phyloP scores from a whole-genome alignment of 345 rosid genomes.

The Bruguiera gymnorhiza region DNA sequence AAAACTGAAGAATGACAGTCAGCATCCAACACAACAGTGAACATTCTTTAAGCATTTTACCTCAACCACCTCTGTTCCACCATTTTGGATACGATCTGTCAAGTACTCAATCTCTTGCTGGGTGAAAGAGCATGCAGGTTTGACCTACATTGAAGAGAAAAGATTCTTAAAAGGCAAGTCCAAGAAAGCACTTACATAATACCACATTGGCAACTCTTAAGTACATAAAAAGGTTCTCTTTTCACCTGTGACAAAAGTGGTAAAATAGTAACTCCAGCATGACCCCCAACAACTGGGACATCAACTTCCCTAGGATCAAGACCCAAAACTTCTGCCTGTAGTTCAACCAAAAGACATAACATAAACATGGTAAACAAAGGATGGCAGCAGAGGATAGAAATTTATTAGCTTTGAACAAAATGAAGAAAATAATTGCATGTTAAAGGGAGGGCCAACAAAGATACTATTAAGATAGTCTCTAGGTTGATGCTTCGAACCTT shows the following conservation, averaged over 20 bases:
- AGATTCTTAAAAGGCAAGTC: background rate
- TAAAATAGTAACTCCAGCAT: constrained; percentile 88
- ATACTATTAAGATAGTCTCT: too few species aligned
- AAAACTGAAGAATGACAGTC: background rate
- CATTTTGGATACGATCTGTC: constrained; percentile 92
- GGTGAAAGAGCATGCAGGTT: constrained; percentile 77
- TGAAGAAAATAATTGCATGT: too few species aligned
- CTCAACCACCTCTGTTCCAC: constrained; percentile 98
- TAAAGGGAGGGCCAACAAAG: too few species aligned
- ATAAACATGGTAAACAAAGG: constrained; percentile 1
- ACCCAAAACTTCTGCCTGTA: constrained; percentile 93
- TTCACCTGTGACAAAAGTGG: constrained; percentile 91
- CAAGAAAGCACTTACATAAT: background rate
- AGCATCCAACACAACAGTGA: background rate
- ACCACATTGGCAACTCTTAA: background rate
- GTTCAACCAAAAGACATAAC: constrained; percentile 10
- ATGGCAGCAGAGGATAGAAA: background rate
- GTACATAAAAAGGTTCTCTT: background rate
- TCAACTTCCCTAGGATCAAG: constrained; percentile 93
- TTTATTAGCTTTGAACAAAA: background rate
- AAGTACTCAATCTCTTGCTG: constrained; percentile 73
- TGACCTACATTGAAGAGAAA: constrained; percentile 46
- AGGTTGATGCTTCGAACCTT: too few species aligned
- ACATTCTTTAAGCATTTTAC: constrained; percentile 24
- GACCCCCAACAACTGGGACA: constrained; percentile 98